Evolutionary conservation across 192 early-diverging fungal genomes (phyloP).

Genomic region (Entophlyctis luteolus): DNA sequence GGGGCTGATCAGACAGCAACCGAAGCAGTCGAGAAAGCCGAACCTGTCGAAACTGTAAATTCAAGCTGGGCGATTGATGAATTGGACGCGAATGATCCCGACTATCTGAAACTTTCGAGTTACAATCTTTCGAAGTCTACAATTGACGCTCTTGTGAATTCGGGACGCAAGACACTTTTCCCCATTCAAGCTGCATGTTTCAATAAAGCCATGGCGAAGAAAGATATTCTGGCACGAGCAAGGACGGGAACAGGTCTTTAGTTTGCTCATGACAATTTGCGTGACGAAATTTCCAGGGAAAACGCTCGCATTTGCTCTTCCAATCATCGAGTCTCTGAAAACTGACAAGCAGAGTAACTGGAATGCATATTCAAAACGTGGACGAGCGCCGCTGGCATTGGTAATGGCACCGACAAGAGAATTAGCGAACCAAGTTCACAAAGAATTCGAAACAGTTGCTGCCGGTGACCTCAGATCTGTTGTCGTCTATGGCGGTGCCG

Average conservation of each 20-base stretch:
- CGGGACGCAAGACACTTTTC: constrained; percentile 80
- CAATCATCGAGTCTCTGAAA: constrained; percentile 65
- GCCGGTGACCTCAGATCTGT: constrained; percentile 55
- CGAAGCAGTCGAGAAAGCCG: neutral
- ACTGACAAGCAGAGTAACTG: constrained; percentile 25
- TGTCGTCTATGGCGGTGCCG: constrained; percentile 86
- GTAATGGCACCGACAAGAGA: constrained; percentile 90
- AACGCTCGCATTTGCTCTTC: constrained; percentile 74
- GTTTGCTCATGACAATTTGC: constrained; percentile 47
- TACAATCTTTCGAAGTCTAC: constrained; percentile 53
- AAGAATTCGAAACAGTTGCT: constrained; percentile 56
- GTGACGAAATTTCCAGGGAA: neutral
- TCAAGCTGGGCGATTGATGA: neutral
- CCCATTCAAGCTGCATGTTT: constrained; percentile 91
- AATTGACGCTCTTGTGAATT: constrained; percentile 59
- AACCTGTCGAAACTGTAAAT: neutral
- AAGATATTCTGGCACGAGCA: constrained; percentile 64
- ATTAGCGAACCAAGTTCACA: constrained; percentile 53
- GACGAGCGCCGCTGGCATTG: constrained; percentile 59
- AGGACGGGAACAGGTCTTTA: constrained; percentile 71
- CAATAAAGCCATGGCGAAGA: constrained; percentile 64
- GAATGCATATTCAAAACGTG: constrained; percentile 26
- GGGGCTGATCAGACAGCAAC: neutral
- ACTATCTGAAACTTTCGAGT: constrained; percentile 26
- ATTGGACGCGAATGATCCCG: neutral